Percentiles rank a stretch among this genome's conserved stretches.
Evolutionary conservation across 148 eudicot genomes (phyloP).

Genomic region (Amaranthus palmeri): DNA sequence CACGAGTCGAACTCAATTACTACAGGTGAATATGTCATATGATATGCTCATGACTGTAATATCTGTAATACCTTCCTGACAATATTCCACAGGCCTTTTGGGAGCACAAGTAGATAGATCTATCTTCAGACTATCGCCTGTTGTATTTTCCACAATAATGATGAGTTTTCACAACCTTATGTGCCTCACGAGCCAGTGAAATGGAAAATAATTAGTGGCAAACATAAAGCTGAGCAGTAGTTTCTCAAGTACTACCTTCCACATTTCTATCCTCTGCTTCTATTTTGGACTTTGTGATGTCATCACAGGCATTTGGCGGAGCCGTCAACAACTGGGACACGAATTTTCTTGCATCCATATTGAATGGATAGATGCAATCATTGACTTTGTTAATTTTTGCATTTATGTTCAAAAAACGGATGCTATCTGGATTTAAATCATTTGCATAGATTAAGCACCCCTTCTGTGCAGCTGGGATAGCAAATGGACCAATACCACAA

Average conservation of each 20-base stretch:
- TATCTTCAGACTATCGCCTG: slow-evolving; percentile 15
- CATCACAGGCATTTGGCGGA: slow-evolving; percentile 40
- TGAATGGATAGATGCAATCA: slow-evolving; percentile 48
- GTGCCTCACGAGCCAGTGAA: slow-evolving; percentile 22
- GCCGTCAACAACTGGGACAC: slow-evolving; percentile 55
- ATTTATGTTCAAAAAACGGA: slow-evolving; percentile 69
- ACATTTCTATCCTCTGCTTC: slow-evolving; percentile 25
- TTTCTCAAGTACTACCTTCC: slow-evolving; percentile 26
- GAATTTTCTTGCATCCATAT: slow-evolving; percentile 86
- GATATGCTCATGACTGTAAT: neutral
- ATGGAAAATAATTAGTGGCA: slow-evolving; percentile 1
- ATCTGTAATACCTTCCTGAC: slow-evolving; percentile 42
- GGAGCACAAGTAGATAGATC: slow-evolving; percentile 29
- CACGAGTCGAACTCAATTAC: neutral
- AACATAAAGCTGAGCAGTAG: neutral
- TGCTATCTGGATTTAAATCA: slow-evolving; percentile 92
- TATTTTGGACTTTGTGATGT: slow-evolving; percentile 21
- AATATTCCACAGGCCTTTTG: slow-evolving; percentile 56
- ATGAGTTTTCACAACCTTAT: slow-evolving; percentile 20
- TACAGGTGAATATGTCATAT: slow-evolving; percentile 4
- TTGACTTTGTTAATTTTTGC: slow-evolving; percentile 82
- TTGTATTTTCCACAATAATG: slow-evolving; percentile 21
- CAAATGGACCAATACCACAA: slow-evolving; percentile 97
- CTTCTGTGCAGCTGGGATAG: slow-evolving; percentile 94
- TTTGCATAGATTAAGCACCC: slow-evolving; percentile 91